Conservation (phyloP, 2,329 filamentous ascomycete species). For the Lecanicillium sp. region DNA sequence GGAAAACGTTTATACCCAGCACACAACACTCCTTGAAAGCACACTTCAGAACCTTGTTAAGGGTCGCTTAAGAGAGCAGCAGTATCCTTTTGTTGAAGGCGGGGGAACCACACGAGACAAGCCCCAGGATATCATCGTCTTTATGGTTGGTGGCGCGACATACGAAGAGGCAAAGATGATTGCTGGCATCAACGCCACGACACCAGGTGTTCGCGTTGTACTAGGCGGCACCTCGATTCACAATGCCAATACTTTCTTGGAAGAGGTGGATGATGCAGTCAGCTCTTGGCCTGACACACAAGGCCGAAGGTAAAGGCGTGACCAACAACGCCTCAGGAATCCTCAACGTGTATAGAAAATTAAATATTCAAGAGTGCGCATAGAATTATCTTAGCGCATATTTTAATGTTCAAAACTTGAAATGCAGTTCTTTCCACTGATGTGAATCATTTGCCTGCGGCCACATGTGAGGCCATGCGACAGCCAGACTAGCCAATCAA, state of each 20-base stretch:
- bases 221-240: slow-evolving; percentile 83
- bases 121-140: slow-evolving; percentile 92
- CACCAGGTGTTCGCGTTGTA: slow-evolving; percentile 82
- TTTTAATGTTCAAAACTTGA: no score
- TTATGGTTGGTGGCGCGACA: slow-evolving; percentile 87
- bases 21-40: slow-evolving; percentile 79
- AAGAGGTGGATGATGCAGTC: slow-evolving; percentile 87
- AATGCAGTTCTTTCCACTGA: no score
- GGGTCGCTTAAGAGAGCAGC: slow-evolving; percentile 74
- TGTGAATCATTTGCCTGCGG: no score
- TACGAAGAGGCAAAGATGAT: slow-evolving; percentile 97
- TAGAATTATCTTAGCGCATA: no score
- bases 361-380: no score
- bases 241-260: slow-evolving; percentile 81
- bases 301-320: no score
- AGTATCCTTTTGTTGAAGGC: slow-evolving; percentile 91
- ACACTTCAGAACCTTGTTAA: slow-evolving; percentile 93
- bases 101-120: slow-evolving; percentile 85
- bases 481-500: neutral
- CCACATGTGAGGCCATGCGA: no score
- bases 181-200: slow-evolving; percentile 87
- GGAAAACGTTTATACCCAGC: slow-evolving; percentile 98
- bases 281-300: slow-evolving; percentile 68
- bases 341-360: no score
- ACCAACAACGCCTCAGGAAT: no score